Percentiles rank a stretch among this genome's conserved stretches.
These are phyloP conservation scores for Apiospora rasikravindrae DNA, from an alignment of 2,329 filamentous ascomycete genomes.

Conservation along the genomic window DNA sequence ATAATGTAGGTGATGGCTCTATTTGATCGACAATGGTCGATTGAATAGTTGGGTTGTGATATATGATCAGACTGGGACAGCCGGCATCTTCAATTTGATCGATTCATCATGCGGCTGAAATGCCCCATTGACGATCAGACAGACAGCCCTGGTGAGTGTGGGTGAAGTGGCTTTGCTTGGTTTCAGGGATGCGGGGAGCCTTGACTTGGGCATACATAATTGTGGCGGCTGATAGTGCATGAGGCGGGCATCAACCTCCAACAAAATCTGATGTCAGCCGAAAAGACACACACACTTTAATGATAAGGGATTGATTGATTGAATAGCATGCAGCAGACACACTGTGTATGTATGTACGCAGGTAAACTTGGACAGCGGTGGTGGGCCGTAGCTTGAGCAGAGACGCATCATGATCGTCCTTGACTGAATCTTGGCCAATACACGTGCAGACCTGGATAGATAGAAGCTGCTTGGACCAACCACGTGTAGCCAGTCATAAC, in stretches of 20 bases:
- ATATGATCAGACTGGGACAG: not conserved
- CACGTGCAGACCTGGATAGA: too few species aligned
- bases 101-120: not conserved
- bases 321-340: too few species aligned
- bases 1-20: not conserved
- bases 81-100: not conserved
- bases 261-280: constrained; percentile 1
- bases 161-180: not conserved
- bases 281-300: not conserved
- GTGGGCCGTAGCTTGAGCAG: too few species aligned
- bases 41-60: not conserved
- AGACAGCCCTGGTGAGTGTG: not conserved
- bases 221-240: constrained; percentile 15
- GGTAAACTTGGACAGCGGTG: too few species aligned
- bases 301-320: too few species aligned
- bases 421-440: too few species aligned
- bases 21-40: not conserved
- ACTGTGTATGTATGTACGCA: too few species aligned
- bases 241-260: constrained; percentile 1
- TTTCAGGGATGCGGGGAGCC: constrained; percentile 5
- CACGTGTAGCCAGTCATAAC: too few species aligned
- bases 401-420: too few species aligned
- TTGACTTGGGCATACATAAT: constrained; percentile 12
- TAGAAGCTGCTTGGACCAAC: too few species aligned
- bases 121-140: not conserved